Base-by-base conservation (phyloP, 352 stramenopile species). In the Phytopythium oedochilum region DNA sequence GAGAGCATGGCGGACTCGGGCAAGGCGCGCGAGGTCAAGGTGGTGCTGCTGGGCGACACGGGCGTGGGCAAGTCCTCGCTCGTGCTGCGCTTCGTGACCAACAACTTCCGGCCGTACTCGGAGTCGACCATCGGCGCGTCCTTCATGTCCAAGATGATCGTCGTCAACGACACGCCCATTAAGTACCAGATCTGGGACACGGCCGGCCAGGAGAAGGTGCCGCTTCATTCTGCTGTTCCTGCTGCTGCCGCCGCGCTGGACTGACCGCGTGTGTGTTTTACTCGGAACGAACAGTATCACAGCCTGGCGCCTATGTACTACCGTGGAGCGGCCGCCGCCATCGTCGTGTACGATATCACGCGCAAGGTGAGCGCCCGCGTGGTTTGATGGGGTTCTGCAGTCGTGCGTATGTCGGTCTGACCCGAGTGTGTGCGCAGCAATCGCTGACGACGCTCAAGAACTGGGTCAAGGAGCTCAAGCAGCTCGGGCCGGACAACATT, bases 121-220 rank as follows among this genome's bases (percentile, higher is more conserved):
- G 94, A 98, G 77, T 97, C 92, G 28, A 99, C 97, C 17, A 99
- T 99, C 64, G 96, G 97, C 59, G 96, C 96, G 28, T 97, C 91
- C 42, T 99, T 98, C 86, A 97, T 99, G 89, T 91, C 73, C 55
- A 98, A 98, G 79, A 97, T 97, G 66, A 93, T 98, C 53, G 78
- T 94, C 36, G 85, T 97, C 38, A 92, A 97, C 56, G 86, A 94
- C 64, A 83, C 83, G 44, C 82, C 89, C 46, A 95, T 97, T 61
- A 97, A 97, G 79, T 98, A 98, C 68, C 92, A 98, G 75, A 98
- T 99, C 68, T 99, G 96, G 96, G 96, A 99, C 71, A 99, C 97
- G 15, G 97, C 97, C 32, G 97, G 97, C 17, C 96, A 99, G 80
- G 96, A 99, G 59, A 94, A 94, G 72, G 78, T 89, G 8, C 25